Evolutionary conservation across 208 protist species (phyloP).

Genomic region (Wallacemonas rigidus): DNA sequence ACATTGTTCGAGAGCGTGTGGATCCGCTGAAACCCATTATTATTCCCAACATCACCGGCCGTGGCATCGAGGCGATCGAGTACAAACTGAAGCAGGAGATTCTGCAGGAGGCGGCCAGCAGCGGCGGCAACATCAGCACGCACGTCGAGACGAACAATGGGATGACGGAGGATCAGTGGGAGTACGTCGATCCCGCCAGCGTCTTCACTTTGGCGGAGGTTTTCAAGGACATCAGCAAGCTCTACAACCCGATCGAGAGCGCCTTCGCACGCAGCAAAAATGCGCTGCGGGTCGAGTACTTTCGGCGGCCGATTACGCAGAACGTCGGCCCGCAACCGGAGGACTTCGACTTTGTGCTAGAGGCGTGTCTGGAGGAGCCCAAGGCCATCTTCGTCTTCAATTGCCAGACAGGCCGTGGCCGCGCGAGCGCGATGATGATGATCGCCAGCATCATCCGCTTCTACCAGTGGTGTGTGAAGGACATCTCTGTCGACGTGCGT

Average conservation of each 20-base stretch:
- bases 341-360: conserved; percentile 89
- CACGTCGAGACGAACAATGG: conserved; percentile 63
- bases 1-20: conserved; percentile 83
- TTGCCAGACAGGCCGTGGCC: conserved; percentile 85
- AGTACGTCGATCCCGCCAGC: conserved; percentile 55
- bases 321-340: conserved; percentile 74
- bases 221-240: conserved; percentile 47
- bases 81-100: conserved; percentile 86
- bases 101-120: conserved; percentile 77
- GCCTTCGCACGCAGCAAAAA: conserved; percentile 14
- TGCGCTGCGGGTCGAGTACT: conserved; percentile 63
- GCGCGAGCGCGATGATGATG: conserved; percentile 84
- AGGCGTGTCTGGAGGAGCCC: conserved; percentile 78
- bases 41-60: conserved; percentile 80
- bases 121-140: conserved; percentile 86
- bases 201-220: conserved; percentile 71
- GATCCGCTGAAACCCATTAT: conserved; percentile 80
- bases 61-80: conserved; percentile 77
- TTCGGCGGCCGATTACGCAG: conserved; percentile 79
- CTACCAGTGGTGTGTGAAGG: conserved; percentile 80
- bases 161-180: conserved; percentile 87
- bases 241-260: conserved; percentile 16
- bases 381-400: conserved; percentile 82
- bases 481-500: conserved; percentile 66
- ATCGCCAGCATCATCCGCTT: conserved; percentile 89